phyloP scores from a whole-genome alignment of 192 early-diverging fungal genomes.

The Mortierella claussenii region DNA sequence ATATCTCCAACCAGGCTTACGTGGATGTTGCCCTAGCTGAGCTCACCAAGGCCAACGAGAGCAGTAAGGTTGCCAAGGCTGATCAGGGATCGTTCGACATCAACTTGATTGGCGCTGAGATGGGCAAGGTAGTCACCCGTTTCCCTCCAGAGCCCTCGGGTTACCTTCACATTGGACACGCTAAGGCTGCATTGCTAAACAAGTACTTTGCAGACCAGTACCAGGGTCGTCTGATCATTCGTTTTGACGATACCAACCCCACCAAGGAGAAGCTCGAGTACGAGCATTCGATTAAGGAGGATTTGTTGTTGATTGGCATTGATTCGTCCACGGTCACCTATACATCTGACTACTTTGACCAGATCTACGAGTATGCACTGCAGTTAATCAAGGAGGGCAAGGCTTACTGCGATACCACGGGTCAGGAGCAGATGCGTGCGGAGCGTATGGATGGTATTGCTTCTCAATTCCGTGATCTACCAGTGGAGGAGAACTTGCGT shows the following conservation, averaged over 20 bases:
- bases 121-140: constrained; percentile 94
- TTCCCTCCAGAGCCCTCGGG: constrained; percentile 99
- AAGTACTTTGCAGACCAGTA: constrained; percentile 94
- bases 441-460: constrained; percentile 87
- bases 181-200: constrained; percentile 98
- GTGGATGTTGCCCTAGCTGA: constrained; percentile 58
- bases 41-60: constrained; percentile 59
- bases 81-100: constrained; percentile 93
- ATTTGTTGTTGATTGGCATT: constrained; percentile 90
- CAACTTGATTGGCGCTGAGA: constrained; percentile 78
- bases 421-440: constrained; percentile 82
- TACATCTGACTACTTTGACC: constrained; percentile 94
- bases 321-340: constrained; percentile 79
- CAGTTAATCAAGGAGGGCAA: constrained; percentile 87
- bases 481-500: constrained; percentile 91
- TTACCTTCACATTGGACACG: constrained; percentile 99
- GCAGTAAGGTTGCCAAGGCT: constrained; percentile 61
- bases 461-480: constrained; percentile 82
- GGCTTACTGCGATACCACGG: constrained; percentile 95
- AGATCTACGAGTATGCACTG: constrained; percentile 85
- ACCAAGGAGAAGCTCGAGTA: constrained; percentile 97
- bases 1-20: constrained; percentile 71
- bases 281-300: constrained; percentile 95
- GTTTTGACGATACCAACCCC: constrained; percentile 99
- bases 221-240: constrained; percentile 92